Conservation (phyloP, 106 monocot species). For the Amphibolis antarctica region DNA sequence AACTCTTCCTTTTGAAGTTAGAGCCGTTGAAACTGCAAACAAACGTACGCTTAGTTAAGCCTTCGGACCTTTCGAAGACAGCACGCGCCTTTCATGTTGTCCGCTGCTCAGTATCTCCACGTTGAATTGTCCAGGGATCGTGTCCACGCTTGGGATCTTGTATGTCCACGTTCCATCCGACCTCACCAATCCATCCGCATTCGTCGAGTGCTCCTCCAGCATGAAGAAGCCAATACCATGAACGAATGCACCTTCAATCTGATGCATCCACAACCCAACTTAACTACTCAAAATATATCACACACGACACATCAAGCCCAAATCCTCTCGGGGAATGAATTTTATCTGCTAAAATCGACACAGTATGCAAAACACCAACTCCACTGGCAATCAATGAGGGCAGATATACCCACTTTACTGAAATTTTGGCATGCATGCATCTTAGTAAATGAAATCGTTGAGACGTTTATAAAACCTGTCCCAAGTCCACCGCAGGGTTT, state of each 20-base stretch:
- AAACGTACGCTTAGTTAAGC: too few species aligned
- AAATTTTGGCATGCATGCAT: background rate
- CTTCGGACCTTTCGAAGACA: constrained; percentile 74
- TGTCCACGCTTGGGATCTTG: constrained; percentile 76
- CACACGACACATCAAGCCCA: too few species aligned
- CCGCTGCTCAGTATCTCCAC: constrained; percentile 59
- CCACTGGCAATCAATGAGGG: too few species aligned
- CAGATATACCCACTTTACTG: too few species aligned
- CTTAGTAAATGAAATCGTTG: background rate
- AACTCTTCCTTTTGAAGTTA: too few species aligned
- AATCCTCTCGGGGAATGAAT: too few species aligned
- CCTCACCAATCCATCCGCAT: constrained; percentile 57
- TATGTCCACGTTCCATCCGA: constrained; percentile 72
- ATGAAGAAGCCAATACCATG: constrained; percentile 85
- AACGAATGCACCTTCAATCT: constrained; percentile 89
- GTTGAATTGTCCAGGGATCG: constrained; percentile 66
- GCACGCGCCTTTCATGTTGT: constrained; percentile 50
- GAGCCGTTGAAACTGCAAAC: too few species aligned
- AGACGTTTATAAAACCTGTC: constrained; percentile 46
- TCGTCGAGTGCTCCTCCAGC: constrained; percentile 48
- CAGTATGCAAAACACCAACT: too few species aligned
- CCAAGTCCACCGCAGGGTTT: constrained; percentile 84
- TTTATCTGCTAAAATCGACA: too few species aligned
- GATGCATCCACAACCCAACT: too few species aligned
- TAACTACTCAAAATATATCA: too few species aligned